These are phyloP conservation scores for Calocera viscosa DNA, from an alignment of 768 basidiomycete genomes.

Conservation along the genomic window DNA sequence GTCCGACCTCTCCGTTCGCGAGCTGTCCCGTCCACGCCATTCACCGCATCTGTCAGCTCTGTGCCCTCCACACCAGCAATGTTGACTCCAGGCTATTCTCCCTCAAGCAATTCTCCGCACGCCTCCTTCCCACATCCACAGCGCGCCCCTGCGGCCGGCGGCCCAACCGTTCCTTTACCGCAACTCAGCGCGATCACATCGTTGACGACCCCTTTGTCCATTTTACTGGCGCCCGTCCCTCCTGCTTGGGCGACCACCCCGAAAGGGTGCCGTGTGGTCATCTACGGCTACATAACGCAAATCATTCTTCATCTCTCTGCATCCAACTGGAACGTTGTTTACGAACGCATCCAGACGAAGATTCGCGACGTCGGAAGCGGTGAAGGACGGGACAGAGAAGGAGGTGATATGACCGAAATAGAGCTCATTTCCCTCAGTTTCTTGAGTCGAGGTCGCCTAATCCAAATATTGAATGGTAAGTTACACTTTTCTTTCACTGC, in stretches of 20 bases:
- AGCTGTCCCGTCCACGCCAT: neutral
- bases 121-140: neutral
- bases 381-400: constrained; percentile 36
- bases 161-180: neutral
- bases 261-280: constrained; percentile 10
- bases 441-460: constrained; percentile 54
- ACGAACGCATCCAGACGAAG: constrained; percentile 53
- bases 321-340: constrained; percentile 74
- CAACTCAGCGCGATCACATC: neutral
- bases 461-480: constrained; percentile 57
- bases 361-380: constrained; percentile 48
- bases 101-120: neutral
- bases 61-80: neutral
- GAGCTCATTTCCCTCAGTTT: constrained; percentile 66
- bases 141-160: neutral
- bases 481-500: constrained; percentile 12
- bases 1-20: neutral
- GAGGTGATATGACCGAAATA: constrained; percentile 58
- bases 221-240: neutral
- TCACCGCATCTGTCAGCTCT: neutral
- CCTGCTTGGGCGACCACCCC: neutral
- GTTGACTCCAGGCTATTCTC: neutral
- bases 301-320: constrained; percentile 79
- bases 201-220: neutral
- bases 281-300: constrained; percentile 32